Base-by-base conservation (phyloP, 1,284 basidiomycete species). In the Ceratobasidium sp. region DNA sequence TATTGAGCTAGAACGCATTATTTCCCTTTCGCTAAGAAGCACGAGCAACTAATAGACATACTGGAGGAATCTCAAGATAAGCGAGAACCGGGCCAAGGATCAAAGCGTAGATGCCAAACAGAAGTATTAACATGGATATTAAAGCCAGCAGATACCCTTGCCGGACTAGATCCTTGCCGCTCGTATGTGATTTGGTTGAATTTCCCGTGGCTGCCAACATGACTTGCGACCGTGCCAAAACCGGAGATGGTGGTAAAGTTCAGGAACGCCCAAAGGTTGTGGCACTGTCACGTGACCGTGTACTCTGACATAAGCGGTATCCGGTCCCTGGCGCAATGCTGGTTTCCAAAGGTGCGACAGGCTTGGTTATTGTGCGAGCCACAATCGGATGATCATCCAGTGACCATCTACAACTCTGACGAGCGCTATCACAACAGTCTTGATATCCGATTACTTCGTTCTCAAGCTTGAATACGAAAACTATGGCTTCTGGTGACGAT, bases 101-200 rank as follows among this genome's bases (percentile, higher is more conserved):
- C 61, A 91, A 84, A 26, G 91, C 89, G 84, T 93, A 92, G 78
- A 87, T 87, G 59, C 89, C 90, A 67, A 91, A 20, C 17, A 87
- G 68, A 81, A 93, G 89, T 82, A 94, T 91, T 5, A 88, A 65
- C 40, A 85, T 77, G 56, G 91, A 88, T 50, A 86, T 80, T 26
- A 83, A 79, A 77, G 92, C 81, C 81, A 91, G 84, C 79, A 88
- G 79, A 82, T 89, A 87, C 12, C 91, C 92, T 52, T 83, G 52
- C 26, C 28, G 38, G n/a, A 74, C 42, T 13, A 74, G 28, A 48
- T 1, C 28, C 13, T 52, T 61, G 26, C 71, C 59, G 23, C 48
- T 17, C 9, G 6, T 3, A 46, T 44, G 26, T 2, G 6, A 9
- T 10, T 33, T 33, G 1, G 26, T 17, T 61, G 59, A 17, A 15